Evolutionary conservation across 352 stramenopile species (phyloP), one percentile per base, ranked within the genome.

Genomic region (Pythium rhizo-oryzae): DNA sequence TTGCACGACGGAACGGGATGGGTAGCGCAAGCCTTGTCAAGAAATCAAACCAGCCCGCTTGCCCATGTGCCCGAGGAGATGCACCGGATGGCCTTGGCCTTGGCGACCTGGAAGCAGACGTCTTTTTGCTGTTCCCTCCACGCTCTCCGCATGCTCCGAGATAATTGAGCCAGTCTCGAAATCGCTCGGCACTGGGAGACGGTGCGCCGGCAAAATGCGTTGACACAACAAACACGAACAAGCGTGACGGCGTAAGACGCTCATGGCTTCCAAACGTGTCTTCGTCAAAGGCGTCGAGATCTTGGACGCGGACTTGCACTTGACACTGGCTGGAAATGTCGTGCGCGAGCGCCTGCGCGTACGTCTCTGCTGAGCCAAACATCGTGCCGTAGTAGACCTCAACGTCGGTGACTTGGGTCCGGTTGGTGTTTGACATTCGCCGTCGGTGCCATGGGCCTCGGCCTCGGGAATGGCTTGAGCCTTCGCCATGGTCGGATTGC

Each of bases 151-250:
- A 68, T 60, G 8, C 35, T 41, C 4, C 23, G 6, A 58, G 19
- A 58, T 43, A 24, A 13, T 41, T 43, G 24, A 58, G 43, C 73
- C 89, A 97, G 41, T 90, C 71, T 8, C 95, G 78, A 65, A 99
- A 98, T 11, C 68, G 65, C 49, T 85, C 80, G 6, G 96, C 91
- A 74, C 97, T 99, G 61, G 98, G 95, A 7, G 97, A 97, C 15
- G 96, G 84, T 66, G 98, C 96, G 9, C 97, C 97, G 61, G 97
- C 95, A 55, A 96, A 95, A 71, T 99, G 98, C 0, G 96, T 99
- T 0, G 97, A 86, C 41, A 98, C 83, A 19, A 99, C 70, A 64
- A 99, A 98, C 23, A 99, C 76, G 8, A 85, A 91, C 35, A 82
- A 57, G 25, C 62, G 68, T 30, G 60, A 62, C 23, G 46, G 43